Percentiles rank a stretch among this genome's conserved stretches.
Conservation (phyloP, 805 yeast genomes). For the Scheffersomyces coipomensis region DNA sequence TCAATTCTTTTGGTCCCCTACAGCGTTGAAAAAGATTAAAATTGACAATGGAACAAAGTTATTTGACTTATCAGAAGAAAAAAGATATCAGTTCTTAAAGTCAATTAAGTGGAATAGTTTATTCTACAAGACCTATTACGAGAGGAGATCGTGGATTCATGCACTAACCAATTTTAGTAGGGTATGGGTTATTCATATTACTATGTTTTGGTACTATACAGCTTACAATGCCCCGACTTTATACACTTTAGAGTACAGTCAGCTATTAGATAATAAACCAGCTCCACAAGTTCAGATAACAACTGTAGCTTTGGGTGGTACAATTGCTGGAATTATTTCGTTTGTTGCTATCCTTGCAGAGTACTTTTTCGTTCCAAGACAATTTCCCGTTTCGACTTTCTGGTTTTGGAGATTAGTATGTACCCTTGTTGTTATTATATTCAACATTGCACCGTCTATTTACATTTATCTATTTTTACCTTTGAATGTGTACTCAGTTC, state of each 20-base stretch:
- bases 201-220: constrained; percentile 52
- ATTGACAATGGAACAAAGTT: constrained; percentile 32
- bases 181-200: constrained; percentile 52
- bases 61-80: constrained; percentile 21
- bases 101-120: constrained; percentile 39
- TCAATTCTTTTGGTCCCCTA: constrained; percentile 49
- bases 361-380: constrained; percentile 22
- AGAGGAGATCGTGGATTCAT: constrained; percentile 51
- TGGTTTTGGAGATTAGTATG: constrained; percentile 13
- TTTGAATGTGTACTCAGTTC: constrained; percentile 18
- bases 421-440: constrained; percentile 10
- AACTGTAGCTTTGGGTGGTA: constrained; percentile 45
- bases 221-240: constrained; percentile 50
- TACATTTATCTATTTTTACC: constrained; percentile 27
- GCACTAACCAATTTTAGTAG: constrained; percentile 48
- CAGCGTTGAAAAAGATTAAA: constrained; percentile 30
- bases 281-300: constrained; percentile 41
- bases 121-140: constrained; percentile 47
- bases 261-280: constrained; percentile 42
- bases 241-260: constrained; percentile 43
- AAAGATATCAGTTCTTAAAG: constrained; percentile 30
- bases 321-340: constrained; percentile 34
- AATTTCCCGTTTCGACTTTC: constrained; percentile 19
- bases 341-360: constrained; percentile 25
- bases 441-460: constrained; percentile 27